These are phyloP conservation scores for Triticum aestivum DNA, from an alignment of 176 grass and related monocot species.

Conservation along the genomic window IWGSC_CS_RefSeq_v2.1 NC_057798.1:724043063-724043562, in stretches of 20 bases:
- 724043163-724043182: constrained; percentile 56
- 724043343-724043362: constrained; percentile 62
- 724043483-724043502: constrained; percentile 75
- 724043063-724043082: constrained; percentile 71
- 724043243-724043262: not conserved
- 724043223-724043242: not conserved
- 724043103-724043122: constrained; percentile 46
- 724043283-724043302: constrained; percentile 9
- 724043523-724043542: constrained; percentile 75
- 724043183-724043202: constrained; percentile 57
- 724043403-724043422: constrained; percentile 13
- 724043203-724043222: constrained; percentile 7
- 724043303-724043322: constrained; percentile 79
- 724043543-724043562: constrained; percentile 74
- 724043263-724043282: constrained; percentile 9
- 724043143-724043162: constrained; percentile 42
- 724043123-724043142: constrained; percentile 52
- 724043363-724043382: constrained; percentile 14
- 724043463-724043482: constrained; percentile 54
- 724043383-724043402: not conserved
- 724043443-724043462: constrained; percentile 76
- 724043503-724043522: constrained; percentile 66
- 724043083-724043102: constrained; percentile 47
- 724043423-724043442: not conserved
- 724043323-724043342: constrained; percentile 71